Conservation (phyloP, 2,329 filamentous ascomycete species). For the Pseudocercospora vitis region DNA sequence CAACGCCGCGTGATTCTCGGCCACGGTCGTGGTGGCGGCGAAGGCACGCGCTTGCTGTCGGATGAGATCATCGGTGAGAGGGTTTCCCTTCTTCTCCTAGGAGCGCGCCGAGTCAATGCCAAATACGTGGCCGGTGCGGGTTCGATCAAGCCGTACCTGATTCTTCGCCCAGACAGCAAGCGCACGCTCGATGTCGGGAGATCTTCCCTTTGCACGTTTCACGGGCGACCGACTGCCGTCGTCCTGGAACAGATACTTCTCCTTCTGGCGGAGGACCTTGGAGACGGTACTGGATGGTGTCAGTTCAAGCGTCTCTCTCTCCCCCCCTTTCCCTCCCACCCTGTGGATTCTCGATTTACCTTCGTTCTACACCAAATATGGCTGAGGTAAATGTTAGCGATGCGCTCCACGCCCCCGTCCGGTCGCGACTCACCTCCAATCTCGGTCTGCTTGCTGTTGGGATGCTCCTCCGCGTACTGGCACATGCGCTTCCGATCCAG, state of each 20-base stretch:
- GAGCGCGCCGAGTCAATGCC: conserved; percentile 11
- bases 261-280: conserved; percentile 90
- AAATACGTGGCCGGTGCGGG: not conserved
- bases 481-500: conserved; percentile 92
- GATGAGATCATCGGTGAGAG: conserved; percentile 77
- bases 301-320: too few species aligned
- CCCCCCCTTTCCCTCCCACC: conserved; percentile 10
- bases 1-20: conserved; percentile 70
- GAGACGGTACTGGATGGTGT: conserved; percentile 86
- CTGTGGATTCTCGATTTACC: conserved; percentile 57
- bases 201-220: conserved; percentile 81
- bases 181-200: conserved; percentile 87
- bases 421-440: conserved; percentile 69
- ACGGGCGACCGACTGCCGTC: conserved; percentile 76
- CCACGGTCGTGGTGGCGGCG: conserved; percentile 61
- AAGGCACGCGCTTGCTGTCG: conserved; percentile 82
- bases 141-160: conserved; percentile 31
- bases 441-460: conserved; percentile 88
- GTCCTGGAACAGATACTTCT: conserved; percentile 84
- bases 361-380: conserved; percentile 94
- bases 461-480: conserved; percentile 86
- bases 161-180: conserved; percentile 85
- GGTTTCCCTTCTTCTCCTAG: conserved; percentile 70
- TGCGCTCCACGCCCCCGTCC: not conserved
- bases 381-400: conserved; percentile 53